These are phyloP conservation scores for Fistulinella prunicolor DNA, from an alignment of 768 basidiomycete species.

Conservation along the genomic window DNA sequence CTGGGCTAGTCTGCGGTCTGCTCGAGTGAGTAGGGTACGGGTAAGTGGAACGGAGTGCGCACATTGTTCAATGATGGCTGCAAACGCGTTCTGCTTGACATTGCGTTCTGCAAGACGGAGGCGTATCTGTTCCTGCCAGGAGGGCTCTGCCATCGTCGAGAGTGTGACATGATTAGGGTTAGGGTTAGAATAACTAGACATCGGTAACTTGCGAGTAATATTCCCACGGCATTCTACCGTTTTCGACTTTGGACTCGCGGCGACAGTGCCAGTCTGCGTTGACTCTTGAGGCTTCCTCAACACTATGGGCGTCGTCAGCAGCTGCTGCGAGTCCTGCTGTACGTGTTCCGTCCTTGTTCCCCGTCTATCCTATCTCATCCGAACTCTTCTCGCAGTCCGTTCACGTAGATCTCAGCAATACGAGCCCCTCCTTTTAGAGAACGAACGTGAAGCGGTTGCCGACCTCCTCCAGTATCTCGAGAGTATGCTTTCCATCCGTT, in stretches of 20 bases:
- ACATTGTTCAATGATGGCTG: constrained; percentile 93
- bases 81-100: constrained; percentile 73
- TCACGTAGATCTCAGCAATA: constrained; percentile 84
- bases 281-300: no score
- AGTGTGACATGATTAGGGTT: constrained; percentile 16
- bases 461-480: constrained; percentile 97
- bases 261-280: no score
- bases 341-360: constrained; percentile 31
- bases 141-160: constrained; percentile 70
- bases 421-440: constrained; percentile 83
- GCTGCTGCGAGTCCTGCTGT: constrained; percentile 87
- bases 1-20: constrained; percentile 89
- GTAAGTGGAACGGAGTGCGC: constrained; percentile 27
- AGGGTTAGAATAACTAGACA: constrained; percentile 21
- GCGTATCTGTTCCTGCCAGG: constrained; percentile 82
- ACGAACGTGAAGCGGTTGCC: constrained; percentile 96
- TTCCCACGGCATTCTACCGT: constrained; percentile 24
- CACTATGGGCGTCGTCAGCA: constrained; percentile 70
- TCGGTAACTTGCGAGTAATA: constrained; percentile 20
- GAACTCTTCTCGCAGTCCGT: constrained; percentile 49
- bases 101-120: constrained; percentile 82
- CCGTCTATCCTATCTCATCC: background rate
- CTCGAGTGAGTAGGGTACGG: constrained; percentile 14
- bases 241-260: constrained; percentile 14
- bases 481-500: constrained; percentile 54